Evolutionary conservation across 2,329 filamentous ascomycete genomes (phyloP).

Genomic region (Myriosclerotinia scirpicola): DNA sequence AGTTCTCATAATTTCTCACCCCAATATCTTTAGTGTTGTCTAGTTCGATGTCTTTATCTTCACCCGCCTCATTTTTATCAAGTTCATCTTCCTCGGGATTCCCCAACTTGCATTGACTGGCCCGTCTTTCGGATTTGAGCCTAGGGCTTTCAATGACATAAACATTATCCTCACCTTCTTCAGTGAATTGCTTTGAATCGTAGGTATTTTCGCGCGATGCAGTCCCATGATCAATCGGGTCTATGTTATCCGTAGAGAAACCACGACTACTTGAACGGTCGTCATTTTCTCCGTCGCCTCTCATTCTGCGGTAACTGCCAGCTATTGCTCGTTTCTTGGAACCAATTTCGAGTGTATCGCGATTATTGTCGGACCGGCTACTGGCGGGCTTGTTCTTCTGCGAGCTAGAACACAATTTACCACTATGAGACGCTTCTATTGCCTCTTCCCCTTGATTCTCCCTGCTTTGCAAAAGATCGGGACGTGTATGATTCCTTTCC

Average conservation of each 20-base stretch:
- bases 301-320: too few species aligned
- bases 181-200: too few species aligned
- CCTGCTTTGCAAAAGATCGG: neutral
- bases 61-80: neutral
- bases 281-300: neutral
- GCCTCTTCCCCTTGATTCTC: neutral
- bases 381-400: too few species aligned
- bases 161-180: too few species aligned
- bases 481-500: neutral
- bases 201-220: too few species aligned
- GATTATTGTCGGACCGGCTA: neutral
- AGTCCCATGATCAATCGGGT: neutral
- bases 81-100: neutral
- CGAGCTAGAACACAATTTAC: neutral
- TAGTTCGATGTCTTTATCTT: neutral
- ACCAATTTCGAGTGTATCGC: neutral
- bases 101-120: neutral
- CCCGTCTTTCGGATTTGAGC: neutral
- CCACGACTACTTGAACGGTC: neutral
- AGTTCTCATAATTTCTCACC: neutral
- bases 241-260: too few species aligned
- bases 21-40: too few species aligned
- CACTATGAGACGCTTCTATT: too few species aligned
- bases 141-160: neutral
- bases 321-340: neutral